Evolutionary conservation across 2,329 filamentous ascomycete species (phyloP).

Genomic region (Aspergillus novofumigatus): DNA sequence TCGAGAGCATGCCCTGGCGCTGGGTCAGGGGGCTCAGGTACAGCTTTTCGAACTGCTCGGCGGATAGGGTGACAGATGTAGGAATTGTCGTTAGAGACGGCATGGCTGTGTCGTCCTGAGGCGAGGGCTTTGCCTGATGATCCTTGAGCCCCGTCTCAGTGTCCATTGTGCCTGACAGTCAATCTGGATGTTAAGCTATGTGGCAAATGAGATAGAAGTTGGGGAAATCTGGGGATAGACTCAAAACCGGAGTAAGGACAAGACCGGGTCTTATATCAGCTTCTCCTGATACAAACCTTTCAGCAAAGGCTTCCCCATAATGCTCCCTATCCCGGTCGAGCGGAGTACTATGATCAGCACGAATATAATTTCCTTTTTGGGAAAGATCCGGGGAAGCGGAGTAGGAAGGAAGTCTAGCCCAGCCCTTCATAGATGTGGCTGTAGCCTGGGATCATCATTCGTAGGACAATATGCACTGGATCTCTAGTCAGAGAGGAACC

Average conservation of each 20-base stretch:
- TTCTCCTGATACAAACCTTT: not conserved
- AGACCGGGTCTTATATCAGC: not conserved
- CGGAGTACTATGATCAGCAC: not conserved
- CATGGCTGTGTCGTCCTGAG: not conserved
- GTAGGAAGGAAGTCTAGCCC: not conserved
- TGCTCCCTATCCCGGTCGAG: not conserved
- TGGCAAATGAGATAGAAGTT: not conserved
- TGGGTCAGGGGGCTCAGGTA: constrained; percentile 33
- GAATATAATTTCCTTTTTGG: not conserved
- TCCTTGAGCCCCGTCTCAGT: not conserved
- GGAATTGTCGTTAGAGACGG: constrained; percentile 3
- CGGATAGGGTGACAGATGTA: constrained; percentile 25
- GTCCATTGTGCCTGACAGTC: not conserved
- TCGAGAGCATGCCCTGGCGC: constrained; percentile 26
- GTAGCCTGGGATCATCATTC: not conserved
- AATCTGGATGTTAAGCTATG: no score
- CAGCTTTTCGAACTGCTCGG: constrained; percentile 34
- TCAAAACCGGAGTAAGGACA: not conserved
- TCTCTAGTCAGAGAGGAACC: not conserved
- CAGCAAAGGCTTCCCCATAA: no score
- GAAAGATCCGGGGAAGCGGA: not conserved
- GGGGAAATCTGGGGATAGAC: not conserved
- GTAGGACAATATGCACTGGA: not conserved
- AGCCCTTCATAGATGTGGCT: not conserved
- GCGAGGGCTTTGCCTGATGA: not conserved